phyloP scores from a whole-genome alignment of 2,329 filamentous ascomycete species.

The Erysiphe pulchra region DNA sequence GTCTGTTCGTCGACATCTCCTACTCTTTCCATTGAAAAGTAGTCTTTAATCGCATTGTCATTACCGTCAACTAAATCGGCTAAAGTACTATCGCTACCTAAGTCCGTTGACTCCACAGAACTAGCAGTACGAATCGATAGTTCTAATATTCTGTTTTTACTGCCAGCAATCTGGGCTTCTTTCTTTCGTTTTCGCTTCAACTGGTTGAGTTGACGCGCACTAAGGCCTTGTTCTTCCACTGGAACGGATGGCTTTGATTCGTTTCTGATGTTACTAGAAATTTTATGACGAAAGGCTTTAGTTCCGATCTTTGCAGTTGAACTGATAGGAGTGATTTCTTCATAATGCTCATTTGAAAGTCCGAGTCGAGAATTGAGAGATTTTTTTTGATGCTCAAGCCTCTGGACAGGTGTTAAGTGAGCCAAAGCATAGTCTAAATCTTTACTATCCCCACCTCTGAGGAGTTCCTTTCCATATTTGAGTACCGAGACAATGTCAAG shows the following conservation, averaged over 20 bases:
- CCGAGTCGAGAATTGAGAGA: slow-evolving; percentile 62
- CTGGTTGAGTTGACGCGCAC: slow-evolving; percentile 81
- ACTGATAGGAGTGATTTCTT: slow-evolving; percentile 47
- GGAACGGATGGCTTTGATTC: slow-evolving; percentile 11
- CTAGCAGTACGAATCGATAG: slow-evolving; percentile 34
- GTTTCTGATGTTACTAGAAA: slow-evolving; percentile 18
- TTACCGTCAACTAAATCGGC: slow-evolving; percentile 33
- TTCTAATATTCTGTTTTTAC: slow-evolving; percentile 75
- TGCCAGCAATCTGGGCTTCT: slow-evolving; percentile 68
- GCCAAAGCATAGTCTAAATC: slow-evolving; percentile 68
- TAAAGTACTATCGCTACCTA: slow-evolving; percentile 15
- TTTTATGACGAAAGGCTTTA: slow-evolving; percentile 3
- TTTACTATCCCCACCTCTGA: slow-evolving; percentile 48
- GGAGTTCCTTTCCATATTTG: slow-evolving; percentile 56
- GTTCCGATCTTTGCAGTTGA: slow-evolving; percentile 10
- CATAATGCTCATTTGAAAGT: slow-evolving; percentile 61
- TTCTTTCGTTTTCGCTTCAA: slow-evolving; percentile 84
- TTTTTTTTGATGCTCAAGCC: slow-evolving; percentile 73
- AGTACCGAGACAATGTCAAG: slow-evolving; percentile 62
- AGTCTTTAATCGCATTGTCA: slow-evolving; percentile 43
- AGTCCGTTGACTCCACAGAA: slow-evolving; percentile 5
- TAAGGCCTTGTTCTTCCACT: slow-evolving; percentile 45
- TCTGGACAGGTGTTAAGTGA: slow-evolving; percentile 52
- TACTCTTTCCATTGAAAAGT: slow-evolving; percentile 68
- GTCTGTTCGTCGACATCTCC: slow-evolving; percentile 62